Evolutionary conservation across 2,329 filamentous ascomycete genomes (phyloP).

Genomic region (Calonectria pseudoturangicola): DNA sequence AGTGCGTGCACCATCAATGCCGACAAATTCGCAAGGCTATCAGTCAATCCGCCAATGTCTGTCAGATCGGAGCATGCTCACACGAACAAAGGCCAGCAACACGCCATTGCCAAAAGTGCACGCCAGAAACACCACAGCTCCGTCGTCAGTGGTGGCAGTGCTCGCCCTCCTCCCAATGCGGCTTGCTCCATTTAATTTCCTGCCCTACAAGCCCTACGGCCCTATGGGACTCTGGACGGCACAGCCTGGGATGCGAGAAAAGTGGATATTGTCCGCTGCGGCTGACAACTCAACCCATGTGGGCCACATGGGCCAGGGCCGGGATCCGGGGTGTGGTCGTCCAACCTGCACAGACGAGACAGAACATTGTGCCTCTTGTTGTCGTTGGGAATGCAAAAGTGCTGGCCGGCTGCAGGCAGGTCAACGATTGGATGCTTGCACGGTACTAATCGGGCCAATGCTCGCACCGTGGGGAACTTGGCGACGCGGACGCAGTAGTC

Average conservation of each 20-base stretch:
- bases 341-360: neutral
- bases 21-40: neutral
- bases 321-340: constrained; percentile 4
- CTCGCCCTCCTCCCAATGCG: neutral
- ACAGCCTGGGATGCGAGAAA: constrained; percentile 17
- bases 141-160: constrained; percentile 33
- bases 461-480: neutral
- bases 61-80: neutral
- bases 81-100: neutral
- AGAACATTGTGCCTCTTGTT: too few relatives aligned
- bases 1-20: neutral
- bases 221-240: constrained; percentile 35
- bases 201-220: constrained; percentile 40
- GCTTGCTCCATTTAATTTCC: constrained; percentile 38
- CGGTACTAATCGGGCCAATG: neutral
- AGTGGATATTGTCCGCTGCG: constrained; percentile 33
- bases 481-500: constrained; percentile 26
- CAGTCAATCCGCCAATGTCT: neutral
- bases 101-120: constrained; percentile 1
- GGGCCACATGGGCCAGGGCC: constrained; percentile 13
- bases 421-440: neutral
- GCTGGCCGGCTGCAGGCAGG: neutral
- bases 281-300: constrained; percentile 35
- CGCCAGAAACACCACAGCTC: neutral
- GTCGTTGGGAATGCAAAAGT: neutral